Evolutionary conservation across 2,329 filamentous ascomycete genomes (phyloP), one percentile per base, ranked within the genome.

Genomic region (Pseudogymnoascus sp.): DNA sequence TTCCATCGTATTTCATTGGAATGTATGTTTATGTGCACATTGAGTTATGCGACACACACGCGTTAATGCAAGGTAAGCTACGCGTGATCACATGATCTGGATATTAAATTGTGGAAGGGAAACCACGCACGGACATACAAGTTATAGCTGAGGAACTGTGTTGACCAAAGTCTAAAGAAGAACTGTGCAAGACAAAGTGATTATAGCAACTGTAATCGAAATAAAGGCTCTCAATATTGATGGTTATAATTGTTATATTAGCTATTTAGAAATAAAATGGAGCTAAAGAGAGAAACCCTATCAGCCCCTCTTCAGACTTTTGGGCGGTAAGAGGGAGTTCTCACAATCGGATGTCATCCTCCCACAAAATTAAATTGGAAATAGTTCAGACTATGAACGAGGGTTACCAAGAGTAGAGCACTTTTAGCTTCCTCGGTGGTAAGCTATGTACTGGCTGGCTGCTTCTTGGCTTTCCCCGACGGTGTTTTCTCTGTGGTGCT

Each of bases 1-100:
- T 58, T 66, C 66, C 72, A 74, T 74, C 60, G 49, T 55, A 55
- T 55, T 55, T 55, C 49, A 55, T 55, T 33, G 9, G 28, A 55
- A 35, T 55, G 49, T 33, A 35, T 35, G 49, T 9, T 55, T 33
- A 33, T 33, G 28, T 22, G 49, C 28, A 30, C 45, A 55, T 33
- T 22, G 28, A 33, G 49, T 55, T 55, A 55, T 55, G 49, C 49
- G 28, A 35, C 28, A 22, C 28, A 22, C 16, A 55, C 49, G 49
- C 28, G 49, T 55, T 9, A 55, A 33, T 55, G 49, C 49, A 8
- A 22, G 49, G 49, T 3, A 1, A 1, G 49, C 2, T 55, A 55
- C 49, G 49, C 49, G 49, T 55, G 8, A 5, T 55, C 49, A 55
- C 49, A 55, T 55, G 49, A 55, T 55, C 9, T 22, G 16, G 33